Evolutionary conservation across 805 yeast species (phyloP), one percentile per base, ranked within the genome.

Genomic region (Komagataella pseudopastoris): DNA sequence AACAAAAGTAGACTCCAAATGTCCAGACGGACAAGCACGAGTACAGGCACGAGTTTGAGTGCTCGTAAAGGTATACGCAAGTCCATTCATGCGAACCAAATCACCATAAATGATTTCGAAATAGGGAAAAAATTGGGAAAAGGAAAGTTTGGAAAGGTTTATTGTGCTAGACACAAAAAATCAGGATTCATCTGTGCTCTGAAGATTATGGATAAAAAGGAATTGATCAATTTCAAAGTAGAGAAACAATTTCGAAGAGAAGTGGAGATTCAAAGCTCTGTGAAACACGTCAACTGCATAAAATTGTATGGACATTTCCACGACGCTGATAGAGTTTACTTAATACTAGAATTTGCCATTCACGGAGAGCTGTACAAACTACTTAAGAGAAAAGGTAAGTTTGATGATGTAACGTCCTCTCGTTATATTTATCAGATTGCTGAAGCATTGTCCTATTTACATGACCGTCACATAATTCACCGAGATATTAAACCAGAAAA

Each of bases 401-500:
- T 93, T 59, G 76, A 80, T 56, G 90, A 89, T 58, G 71, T 74
- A 10, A 70, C 77, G 7, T 95, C 96, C 1, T 82, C 93, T 1
- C 75, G 80, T 60, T 91, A 86, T 65, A 81, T 88, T 6, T 81
- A 71, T 56, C 98, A 93, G 63, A 85, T 89, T 65, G 84, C 96
- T 0, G 74, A 76, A 45, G 96, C 96, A 0, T 74, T 91, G 48
- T 66, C 72, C 7, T 87, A 89, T 60, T 70, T 93, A 56, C 98
- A 91, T 65, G 69, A 76, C 43, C 86, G 83, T 59, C 80, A 83
- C 56, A 81, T 93, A 47, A 85, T 91, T 23, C 99, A 91, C 62
- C 75, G 98, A 54, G 99, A 91, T 62, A 79, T 91, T 56, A 91
- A 91, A 65, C 98, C 98, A 0, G 98, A 93, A 63, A 91, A 91